Conservation (phyloP, 2,329 filamentous ascomycete species). For the Scleromitrula shiraiana region DNA sequence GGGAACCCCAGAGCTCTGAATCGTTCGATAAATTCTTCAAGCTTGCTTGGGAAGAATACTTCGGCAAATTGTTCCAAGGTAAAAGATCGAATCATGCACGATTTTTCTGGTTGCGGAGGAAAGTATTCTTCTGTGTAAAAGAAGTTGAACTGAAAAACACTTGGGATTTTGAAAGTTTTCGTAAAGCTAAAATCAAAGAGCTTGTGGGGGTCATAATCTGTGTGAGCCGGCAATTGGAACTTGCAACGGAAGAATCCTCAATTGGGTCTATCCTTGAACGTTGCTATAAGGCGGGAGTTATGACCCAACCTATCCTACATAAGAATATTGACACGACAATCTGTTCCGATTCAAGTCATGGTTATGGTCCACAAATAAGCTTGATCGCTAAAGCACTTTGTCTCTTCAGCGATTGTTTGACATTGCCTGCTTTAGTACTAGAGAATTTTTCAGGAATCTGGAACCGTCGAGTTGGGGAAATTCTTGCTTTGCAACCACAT, state of each 20-base stretch:
- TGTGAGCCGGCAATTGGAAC: no score
- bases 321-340: background rate
- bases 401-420: background rate
- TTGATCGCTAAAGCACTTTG: background rate
- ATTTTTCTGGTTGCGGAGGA: background rate
- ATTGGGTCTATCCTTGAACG: background rate
- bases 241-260: background rate
- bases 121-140: background rate
- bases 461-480: background rate
- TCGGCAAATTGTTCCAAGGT: background rate
- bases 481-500: background rate
- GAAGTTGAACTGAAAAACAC: background rate
- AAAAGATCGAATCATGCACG: background rate
- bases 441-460: background rate
- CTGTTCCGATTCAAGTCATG: background rate
- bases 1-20: background rate
- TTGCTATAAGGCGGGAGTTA: background rate
- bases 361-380: background rate
- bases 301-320: background rate
- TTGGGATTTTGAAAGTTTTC: background rate
- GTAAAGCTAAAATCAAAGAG: no score
- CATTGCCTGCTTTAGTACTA: background rate
- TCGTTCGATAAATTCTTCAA: background rate
- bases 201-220: no score
- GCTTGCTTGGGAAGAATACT: background rate